Evolutionary conservation across 106 monocot genomes (phyloP).

Genomic region (Iris macrosiphon): DNA sequence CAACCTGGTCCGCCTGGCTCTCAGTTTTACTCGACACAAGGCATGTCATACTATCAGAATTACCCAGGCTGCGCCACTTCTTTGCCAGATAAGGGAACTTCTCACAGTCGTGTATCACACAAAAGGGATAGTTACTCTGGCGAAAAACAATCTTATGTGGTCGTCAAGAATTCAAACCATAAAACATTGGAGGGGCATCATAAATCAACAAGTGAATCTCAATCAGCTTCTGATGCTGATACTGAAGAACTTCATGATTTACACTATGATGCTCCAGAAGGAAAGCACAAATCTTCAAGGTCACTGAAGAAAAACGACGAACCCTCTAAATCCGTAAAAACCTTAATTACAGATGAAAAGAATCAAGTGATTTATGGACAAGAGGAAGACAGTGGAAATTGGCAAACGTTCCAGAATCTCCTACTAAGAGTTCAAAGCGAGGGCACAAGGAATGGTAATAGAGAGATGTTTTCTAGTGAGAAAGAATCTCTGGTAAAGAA

Average conservation of each 20-base stretch:
- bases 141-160: slow-evolving; percentile 42
- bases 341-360: slow-evolving; percentile 17
- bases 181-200: slow-evolving; percentile 37
- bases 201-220: slow-evolving; percentile 38
- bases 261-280: slow-evolving; percentile 6
- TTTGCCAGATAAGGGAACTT: slow-evolving; percentile 38
- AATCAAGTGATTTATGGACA: slow-evolving; percentile 20
- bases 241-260: slow-evolving; percentile 29
- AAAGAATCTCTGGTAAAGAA: slow-evolving; percentile 22
- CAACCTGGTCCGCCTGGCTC: slow-evolving; percentile 33
- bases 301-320: slow-evolving; percentile 40
- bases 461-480: slow-evolving; percentile 50
- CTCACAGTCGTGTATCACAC: slow-evolving; percentile 22
- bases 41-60: slow-evolving; percentile 64
- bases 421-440: slow-evolving; percentile 55
- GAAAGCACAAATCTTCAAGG: slow-evolving; percentile 34
- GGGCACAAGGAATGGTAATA: slow-evolving; percentile 17
- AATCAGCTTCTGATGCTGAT: slow-evolving; percentile 31
- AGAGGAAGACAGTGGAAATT: slow-evolving; percentile 57
- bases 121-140: slow-evolving; percentile 34
- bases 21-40: slow-evolving; percentile 59
- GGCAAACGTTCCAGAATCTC: slow-evolving; percentile 82
- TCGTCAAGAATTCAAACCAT: slow-evolving; percentile 60
- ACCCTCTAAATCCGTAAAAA: slow-evolving; percentile 6
- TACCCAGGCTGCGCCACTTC: slow-evolving; percentile 38